These are phyloP conservation scores for Talaromyces amestolkiae DNA, from an alignment of 2,329 filamentous ascomycete genomes.

Conservation along the genomic window DNA sequence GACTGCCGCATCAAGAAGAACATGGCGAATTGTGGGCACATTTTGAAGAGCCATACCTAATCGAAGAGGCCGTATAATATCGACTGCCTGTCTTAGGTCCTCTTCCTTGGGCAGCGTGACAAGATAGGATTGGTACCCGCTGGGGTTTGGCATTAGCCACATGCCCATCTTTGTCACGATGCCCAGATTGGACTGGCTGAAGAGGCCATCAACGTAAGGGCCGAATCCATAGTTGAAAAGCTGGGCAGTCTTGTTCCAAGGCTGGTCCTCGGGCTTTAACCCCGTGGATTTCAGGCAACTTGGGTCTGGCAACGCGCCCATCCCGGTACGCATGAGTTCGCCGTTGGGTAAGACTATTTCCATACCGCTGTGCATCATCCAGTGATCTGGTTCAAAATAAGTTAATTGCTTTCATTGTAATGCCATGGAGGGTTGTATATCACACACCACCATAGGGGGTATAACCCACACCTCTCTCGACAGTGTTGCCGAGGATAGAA, in stretches of 20 bases:
- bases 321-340: slow-evolving; percentile 40
- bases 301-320: slow-evolving; percentile 39
- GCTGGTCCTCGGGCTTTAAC: slow-evolving; percentile 14
- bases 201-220: background rate
- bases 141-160: background rate
- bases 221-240: background rate
- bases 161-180: background rate
- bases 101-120: background rate
- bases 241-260: too few relatives aligned
- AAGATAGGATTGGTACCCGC: background rate
- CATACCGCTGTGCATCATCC: slow-evolving; percentile 38
- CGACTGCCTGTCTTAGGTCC: background rate
- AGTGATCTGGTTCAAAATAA: too few relatives aligned
- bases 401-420: too few relatives aligned
- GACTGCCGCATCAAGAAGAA: background rate
- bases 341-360: slow-evolving; percentile 45
- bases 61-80: background rate
- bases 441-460: too few relatives aligned
- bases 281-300: slow-evolving; percentile 4
- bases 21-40: background rate
- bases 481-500: too few relatives aligned
- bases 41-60: background rate
- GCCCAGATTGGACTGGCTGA: background rate
- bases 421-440: too few relatives aligned
- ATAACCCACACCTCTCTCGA: too few relatives aligned